Base-by-base conservation (phyloP, 1,284 basidiomycete species). In the Wallemia ichthyophaga region DNA sequence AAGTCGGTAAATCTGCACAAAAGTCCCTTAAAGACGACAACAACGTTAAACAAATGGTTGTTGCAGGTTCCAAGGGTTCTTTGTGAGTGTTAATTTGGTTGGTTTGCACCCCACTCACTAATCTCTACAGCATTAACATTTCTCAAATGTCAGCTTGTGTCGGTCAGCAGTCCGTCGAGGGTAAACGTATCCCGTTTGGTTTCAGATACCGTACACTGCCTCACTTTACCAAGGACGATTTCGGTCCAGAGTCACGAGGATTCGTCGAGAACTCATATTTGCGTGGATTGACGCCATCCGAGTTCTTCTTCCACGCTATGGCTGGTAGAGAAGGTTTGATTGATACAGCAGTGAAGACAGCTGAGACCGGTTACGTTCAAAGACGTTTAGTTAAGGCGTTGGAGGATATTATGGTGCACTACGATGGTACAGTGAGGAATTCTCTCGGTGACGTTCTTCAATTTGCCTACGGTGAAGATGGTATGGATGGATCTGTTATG, bases 261-360 rank as follows among this genome's bases (percentile, higher is more conserved):
- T 99, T 98, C 70, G 92, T 99, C 62, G 94, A 98, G 70, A 99
- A 99, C 70, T 98, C 94, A n/a, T 99, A 98, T 67, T 75, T 98
- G 27, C 83, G 92, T 64, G 94, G 94, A 57, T 70, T 98, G 62
- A 98, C 92, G 0, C 91, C 94, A 0, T 91, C 96, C 66, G 94
- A 98, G 69, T 99, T 91, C 77, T 98, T 98, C 78, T 98, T 99
- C 81, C 94, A 99, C 72, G 94, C 94, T 60, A 98, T 98, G 94
- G 92, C 92, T 66, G 94, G 94, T 73, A 83, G 94, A 67, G 94
- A 98, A 71, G 94, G 94, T 77, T 73, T 98, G 59, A 96, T 98
- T 66, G 94, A 98, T 76, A 99, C 94, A 1, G 94, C 94, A 27
- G 91, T 99, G 71, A 99, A 99, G 75, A 98, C 94, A 5, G 94